These are phyloP conservation scores for Floccularia luteovirens DNA, from an alignment of 768 basidiomycete genomes.

Conservation along the genomic window DNA sequence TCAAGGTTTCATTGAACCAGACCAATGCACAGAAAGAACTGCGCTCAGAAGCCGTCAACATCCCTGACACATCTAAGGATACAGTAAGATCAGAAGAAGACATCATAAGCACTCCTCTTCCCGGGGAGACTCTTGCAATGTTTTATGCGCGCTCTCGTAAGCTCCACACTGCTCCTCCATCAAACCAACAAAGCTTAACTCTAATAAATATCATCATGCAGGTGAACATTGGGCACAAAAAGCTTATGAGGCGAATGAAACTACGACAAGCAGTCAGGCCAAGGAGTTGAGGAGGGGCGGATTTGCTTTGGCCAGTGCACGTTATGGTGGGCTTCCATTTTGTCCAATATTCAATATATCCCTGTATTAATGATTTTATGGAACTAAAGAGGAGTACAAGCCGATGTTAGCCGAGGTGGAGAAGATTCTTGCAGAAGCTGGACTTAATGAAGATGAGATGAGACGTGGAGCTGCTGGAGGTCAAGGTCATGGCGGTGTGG, in stretches of 20 bases:
- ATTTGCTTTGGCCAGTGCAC: constrained; percentile 66
- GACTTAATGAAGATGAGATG: constrained; percentile 81
- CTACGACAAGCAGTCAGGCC: too few relatives aligned
- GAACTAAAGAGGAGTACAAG: constrained; percentile 61
- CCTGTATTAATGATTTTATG: not conserved
- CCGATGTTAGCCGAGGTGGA: constrained; percentile 79
- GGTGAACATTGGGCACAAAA: constrained; percentile 79
- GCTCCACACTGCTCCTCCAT: constrained; percentile 23
- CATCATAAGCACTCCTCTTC: constrained; percentile 64
- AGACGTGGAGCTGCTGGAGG: constrained; percentile 42
- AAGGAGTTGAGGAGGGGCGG: constrained; percentile 75
- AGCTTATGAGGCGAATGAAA: constrained; percentile 51
- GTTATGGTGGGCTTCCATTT: constrained; percentile 50
- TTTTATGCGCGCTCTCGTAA: constrained; percentile 79
- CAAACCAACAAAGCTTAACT: not conserved
- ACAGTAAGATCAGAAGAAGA: constrained; percentile 60
- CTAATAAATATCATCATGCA: constrained; percentile 13
- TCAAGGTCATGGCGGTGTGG: constrained; percentile 23
- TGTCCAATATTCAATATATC: not conserved
- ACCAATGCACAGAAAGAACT: too few relatives aligned
- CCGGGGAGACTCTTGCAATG: constrained; percentile 75
- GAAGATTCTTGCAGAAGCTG: constrained; percentile 76
- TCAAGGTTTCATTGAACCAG: too few relatives aligned
- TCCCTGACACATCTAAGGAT: constrained; percentile 60
- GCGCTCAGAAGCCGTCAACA: constrained; percentile 25